These are phyloP conservation scores for Apiospora saccharicola DNA, from an alignment of 2,329 filamentous ascomycete genomes.

Conservation along the genomic window DNA sequence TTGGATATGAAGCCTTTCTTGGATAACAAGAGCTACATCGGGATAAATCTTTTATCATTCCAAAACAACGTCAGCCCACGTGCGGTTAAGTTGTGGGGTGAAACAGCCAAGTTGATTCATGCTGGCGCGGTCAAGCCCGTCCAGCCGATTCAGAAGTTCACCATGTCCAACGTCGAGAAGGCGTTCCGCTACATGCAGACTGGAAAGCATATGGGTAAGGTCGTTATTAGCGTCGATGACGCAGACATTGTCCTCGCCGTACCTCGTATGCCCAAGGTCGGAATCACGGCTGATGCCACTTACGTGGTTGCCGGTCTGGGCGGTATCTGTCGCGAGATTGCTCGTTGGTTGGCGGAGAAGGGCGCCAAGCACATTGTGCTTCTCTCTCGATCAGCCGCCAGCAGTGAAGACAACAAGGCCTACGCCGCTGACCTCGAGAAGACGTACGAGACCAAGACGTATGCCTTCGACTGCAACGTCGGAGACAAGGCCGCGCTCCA, in stretches of 20 bases:
- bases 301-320: conserved; percentile 60
- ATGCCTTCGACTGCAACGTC: neutral
- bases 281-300: conserved; percentile 51
- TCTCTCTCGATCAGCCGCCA: conserved; percentile 47
- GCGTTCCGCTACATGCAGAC: conserved; percentile 54
- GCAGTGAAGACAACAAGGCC: conserved; percentile 35
- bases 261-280: conserved; percentile 7
- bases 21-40: conserved; percentile 2
- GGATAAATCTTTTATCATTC: neutral
- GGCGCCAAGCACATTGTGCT: conserved; percentile 58
- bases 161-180: conserved; percentile 44
- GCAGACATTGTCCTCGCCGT: conserved; percentile 10
- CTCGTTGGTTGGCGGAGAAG: conserved; percentile 55
- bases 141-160: conserved; percentile 43
- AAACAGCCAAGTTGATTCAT: conserved; percentile 55
- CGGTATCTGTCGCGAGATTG: conserved; percentile 57
- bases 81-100: conserved; percentile 29
- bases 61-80: neutral
- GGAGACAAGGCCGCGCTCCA: conserved; percentile 12
- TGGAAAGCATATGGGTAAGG: conserved; percentile 50
- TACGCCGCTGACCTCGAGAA: conserved; percentile 31
- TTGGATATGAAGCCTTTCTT: conserved; percentile 28
- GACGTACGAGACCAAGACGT: conserved; percentile 24
- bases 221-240: neutral
- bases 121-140: conserved; percentile 48